Base-by-base conservation (phyloP, 148 eudicot genomes). In the Linanthus parryae region DNA sequence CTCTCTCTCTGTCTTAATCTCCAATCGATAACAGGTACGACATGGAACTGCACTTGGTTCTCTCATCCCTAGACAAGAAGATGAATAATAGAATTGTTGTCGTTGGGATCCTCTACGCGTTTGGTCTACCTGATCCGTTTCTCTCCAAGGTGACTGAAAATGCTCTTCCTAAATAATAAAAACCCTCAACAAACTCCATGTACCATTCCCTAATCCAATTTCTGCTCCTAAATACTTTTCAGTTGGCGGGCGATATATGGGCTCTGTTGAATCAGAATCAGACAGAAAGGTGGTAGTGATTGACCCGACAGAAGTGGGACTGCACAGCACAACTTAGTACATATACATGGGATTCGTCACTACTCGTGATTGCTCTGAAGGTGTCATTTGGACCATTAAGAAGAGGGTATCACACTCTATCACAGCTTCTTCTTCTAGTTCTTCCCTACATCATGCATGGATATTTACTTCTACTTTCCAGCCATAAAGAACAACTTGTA, bases 271-370 rank as follows among this genome's bases (percentile, higher is more conserved):
- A 44, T 12, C 20, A 20, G n/a, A 44, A 8, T n/a, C 2, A 44
- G 27, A 44, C 14, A 44, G 25, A 20, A 44, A 44, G n/a, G 0
- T 44, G 26, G 48, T 25, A 8, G 27, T 44, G 26, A 44, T 44
- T 22, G 48, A 44, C 22, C 44, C 44, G 0, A 39, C 8, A 14
- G 44, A 9, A 3, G 17, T 39, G 2, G 17, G 17, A 16, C 4
- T 39, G 44, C 7, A 21, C 0, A 11, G 44, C 19, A n/a, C 5
- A 3, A 44, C 20, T 10, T 44, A 44, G 4, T 44, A 44, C 48
- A 44, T 25, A 44, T 44, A 44, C 48, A 44, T 44, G 48, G 48
- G 48, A 4, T 44, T 27, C 1, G 26, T 44, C 27, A 44, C 48
- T 8, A 27, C 22, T 8, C 48, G 14, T 22, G 26, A 25, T 20